Evolutionary conservation across 192 early-diverging fungal genomes (phyloP), one percentile per base, ranked within the genome.

Genomic region (Backusella sp.): DNA sequence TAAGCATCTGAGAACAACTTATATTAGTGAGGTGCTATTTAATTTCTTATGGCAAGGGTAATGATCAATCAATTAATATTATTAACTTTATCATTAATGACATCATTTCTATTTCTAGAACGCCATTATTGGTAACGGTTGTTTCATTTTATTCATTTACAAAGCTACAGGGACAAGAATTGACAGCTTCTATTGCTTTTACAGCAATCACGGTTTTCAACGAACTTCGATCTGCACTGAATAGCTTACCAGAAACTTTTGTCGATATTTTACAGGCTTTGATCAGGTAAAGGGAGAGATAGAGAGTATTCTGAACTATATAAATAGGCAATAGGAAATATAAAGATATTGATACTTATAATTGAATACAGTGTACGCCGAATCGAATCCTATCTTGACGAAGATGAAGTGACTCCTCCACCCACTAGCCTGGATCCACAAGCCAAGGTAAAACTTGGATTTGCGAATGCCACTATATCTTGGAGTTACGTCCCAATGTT

Each of bases 321-420:
- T 56, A 17, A 11, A n/a, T 62, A 41, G 23, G 1, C 1, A n/a
- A 49, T 1, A 49, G 1, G 1, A 4, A 49, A n/a, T n/a, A 7
- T 4, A 17, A 17, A 17, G 0, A n/a, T 49, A n/a, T 0, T 49
- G 17, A 49, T 49, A 49, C 6, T 72, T 1, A 23, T 23, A 8
- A 70, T 66, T 36, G 14, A 26, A 62, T 28, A 62, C 23, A 80
- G 86, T 69, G 82, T 93, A 2, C 75, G 76, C 19, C 89, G 93
- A 44, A 86, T 99, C 21, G 88, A 89, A 49, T 77, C 82, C 28
- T 98, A 93, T 76, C 83, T 98, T 66, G 79, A 84, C n/a, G 93
- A 96, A 79, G 79, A 84, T 12, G 94, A 96, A 14, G 77, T 95
- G 17, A 88, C 90, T 76, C 82, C 77, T 49, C 83, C 89, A 9